phyloP scores from a whole-genome alignment of 169 alveolate genomes.

The Amoebophrya sp. region DNA sequence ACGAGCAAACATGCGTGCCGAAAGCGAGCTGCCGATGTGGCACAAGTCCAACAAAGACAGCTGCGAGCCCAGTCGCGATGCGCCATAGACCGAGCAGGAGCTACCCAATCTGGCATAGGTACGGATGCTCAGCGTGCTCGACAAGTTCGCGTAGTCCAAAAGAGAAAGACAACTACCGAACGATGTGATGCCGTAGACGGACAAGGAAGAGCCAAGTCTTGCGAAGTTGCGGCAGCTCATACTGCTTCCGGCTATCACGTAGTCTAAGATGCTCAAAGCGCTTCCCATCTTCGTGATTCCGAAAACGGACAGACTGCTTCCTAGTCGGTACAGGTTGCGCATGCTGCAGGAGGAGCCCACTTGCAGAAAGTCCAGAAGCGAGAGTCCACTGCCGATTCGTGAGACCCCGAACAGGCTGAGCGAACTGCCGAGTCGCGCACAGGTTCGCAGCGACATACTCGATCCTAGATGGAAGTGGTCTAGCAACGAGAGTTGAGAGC shows the following conservation, averaged over 20 bases:
- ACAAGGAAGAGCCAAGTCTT: background rate
- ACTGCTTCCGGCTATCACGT: background rate
- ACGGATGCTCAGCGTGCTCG: background rate
- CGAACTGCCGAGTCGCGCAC: slow-evolving; percentile 29
- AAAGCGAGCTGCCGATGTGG: slow-evolving; percentile 25
- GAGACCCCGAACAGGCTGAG: background rate
- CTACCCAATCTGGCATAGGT: background rate
- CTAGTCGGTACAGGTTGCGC: background rate
- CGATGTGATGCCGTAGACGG: background rate
- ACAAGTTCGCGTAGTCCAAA: background rate
- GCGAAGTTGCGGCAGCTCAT: background rate
- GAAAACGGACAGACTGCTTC: background rate
- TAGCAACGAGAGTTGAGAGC: background rate
- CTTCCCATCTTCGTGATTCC: background rate
- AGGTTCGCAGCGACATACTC: background rate
- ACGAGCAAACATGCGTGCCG: slow-evolving; percentile 5
- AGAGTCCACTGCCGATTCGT: background rate
- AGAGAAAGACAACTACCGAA: slow-evolving; percentile 23
- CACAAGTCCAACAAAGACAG: slow-evolving; percentile 13
- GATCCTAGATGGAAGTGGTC: background rate
- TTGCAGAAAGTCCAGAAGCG: slow-evolving; percentile 1
- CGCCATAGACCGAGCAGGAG: slow-evolving; percentile 15
- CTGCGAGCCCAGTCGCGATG: background rate
- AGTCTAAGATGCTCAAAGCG: background rate
- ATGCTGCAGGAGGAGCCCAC: background rate